Evolutionary conservation across 257 asterid genomes (phyloP).

Genomic region (Solanum pimpinellifolium): DNA sequence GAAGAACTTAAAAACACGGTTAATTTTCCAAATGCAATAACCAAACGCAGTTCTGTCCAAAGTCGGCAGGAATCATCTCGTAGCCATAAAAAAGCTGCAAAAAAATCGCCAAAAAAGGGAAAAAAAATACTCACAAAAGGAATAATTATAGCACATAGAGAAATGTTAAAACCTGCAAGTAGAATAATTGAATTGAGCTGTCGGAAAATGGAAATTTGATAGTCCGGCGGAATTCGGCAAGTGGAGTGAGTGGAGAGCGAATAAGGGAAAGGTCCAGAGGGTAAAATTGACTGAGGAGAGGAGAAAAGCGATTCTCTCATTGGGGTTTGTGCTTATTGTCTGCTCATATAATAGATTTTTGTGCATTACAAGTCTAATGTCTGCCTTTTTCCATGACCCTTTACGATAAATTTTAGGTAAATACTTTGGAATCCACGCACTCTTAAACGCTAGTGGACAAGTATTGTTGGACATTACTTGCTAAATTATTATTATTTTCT

Average conservation of each 20-base stretch:
- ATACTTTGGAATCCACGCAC: neutral
- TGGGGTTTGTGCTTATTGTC: constrained; percentile 40
- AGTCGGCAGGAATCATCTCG: neutral
- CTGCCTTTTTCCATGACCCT: neutral
- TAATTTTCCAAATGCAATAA: neutral
- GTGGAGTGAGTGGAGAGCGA: neutral
- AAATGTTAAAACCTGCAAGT: neutral
- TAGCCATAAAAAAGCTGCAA: neutral
- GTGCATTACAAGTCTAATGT: neutral
- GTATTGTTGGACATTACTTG: no score
- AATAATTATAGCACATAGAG: neutral
- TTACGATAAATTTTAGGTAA: neutral
- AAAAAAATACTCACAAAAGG: neutral
- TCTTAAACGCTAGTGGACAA: neutral
- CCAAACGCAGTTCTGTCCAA: neutral
- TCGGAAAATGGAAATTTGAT: neutral
- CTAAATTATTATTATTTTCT: no score
- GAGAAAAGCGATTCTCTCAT: neutral
- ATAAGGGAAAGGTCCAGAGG: constrained; percentile 6
- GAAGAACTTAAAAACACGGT: neutral
- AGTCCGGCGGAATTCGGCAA: neutral
- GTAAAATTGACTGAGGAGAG: constrained; percentile 4
- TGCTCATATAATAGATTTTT: neutral
- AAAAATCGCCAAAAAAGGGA: neutral
- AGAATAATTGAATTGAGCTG: neutral